A percentile compares a stretch with the other conserved stretches of the same genome.
phyloP scores from a whole-genome alignment of 1,139 yeast species.

The Kluyveromyces sp. region DNA sequence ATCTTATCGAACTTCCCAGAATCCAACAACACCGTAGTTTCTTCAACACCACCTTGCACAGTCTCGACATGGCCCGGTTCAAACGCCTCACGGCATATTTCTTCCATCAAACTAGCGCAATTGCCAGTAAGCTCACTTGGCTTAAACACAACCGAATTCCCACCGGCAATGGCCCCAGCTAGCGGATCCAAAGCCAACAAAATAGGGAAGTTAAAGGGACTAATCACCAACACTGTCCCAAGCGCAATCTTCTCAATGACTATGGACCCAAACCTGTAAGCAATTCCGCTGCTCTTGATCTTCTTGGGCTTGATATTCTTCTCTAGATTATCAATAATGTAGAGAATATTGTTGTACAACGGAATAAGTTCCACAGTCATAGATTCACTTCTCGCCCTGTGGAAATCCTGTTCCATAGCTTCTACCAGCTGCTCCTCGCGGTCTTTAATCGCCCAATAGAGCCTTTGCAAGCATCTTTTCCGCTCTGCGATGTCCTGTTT shows the following conservation, averaged over 20 bases:
- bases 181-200: conserved; percentile 58
- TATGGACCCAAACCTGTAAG: conserved; percentile 41
- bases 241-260: conserved; percentile 59
- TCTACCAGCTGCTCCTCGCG: conserved; percentile 46
- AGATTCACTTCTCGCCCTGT: conserved; percentile 57
- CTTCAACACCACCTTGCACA: conserved; percentile 69
- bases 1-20: conserved; percentile 67
- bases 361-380: conserved; percentile 48
- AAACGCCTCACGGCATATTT: conserved; percentile 48
- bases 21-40: conserved; percentile 58
- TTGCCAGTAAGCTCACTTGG: conserved; percentile 72
- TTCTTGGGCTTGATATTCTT: conserved; percentile 53
- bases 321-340: conserved; percentile 52
- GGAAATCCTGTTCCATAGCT: conserved; percentile 61
- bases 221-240: conserved; percentile 67
- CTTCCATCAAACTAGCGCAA: conserved; percentile 48
- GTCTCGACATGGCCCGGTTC: conserved; percentile 48
- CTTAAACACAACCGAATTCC: conserved; percentile 75
- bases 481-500: conserved; percentile 47
- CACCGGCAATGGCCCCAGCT: conserved; percentile 79
- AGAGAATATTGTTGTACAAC: conserved; percentile 48
- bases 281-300: conserved; percentile 39
- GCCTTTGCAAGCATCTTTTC: conserved; percentile 54
- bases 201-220: conserved; percentile 88
- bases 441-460: conserved; percentile 60